Percentiles rank a stretch among this genome's conserved stretches.
phyloP scores from a whole-genome alignment of 2,329 filamentous ascomycete species.

The Mariannaea sp. region DNA sequence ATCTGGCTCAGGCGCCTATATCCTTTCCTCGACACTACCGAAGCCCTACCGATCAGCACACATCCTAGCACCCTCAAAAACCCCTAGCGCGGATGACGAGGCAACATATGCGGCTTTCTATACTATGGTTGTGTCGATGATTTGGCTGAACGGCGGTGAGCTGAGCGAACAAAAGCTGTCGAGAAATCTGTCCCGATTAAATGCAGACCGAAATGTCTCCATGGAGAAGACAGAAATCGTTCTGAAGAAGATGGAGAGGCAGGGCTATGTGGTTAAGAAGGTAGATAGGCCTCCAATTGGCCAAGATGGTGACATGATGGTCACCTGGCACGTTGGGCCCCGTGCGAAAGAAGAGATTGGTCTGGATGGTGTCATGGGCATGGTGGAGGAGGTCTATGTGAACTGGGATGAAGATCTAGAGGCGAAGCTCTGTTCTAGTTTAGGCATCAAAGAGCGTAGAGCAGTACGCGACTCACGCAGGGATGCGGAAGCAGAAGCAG shows the following conservation, averaged over 20 bases:
- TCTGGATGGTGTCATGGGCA: constrained; percentile 71
- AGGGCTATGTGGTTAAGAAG: constrained; percentile 80
- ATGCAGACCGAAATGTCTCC: constrained; percentile 75
- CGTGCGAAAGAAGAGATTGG: constrained; percentile 86
- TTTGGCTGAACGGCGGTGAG: constrained; percentile 73
- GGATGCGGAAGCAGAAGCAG: constrained; percentile 30
- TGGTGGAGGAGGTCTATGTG: constrained; percentile 68
- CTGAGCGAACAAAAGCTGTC: constrained; percentile 80
- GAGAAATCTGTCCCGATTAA: constrained; percentile 74
- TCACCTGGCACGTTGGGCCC: constrained; percentile 84
- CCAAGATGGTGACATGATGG: constrained; percentile 70
- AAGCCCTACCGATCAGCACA: constrained; percentile 65
- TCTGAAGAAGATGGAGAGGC: constrained; percentile 74
- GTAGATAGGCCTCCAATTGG: constrained; percentile 63
- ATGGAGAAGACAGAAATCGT: constrained; percentile 76
- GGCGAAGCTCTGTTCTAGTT: constrained; percentile 63
- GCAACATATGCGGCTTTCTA: constrained; percentile 83
- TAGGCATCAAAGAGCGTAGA: constrained; percentile 54
- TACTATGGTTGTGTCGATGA: constrained; percentile 77
- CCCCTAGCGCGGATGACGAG: constrained; percentile 69
- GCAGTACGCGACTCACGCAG: constrained; percentile 31
- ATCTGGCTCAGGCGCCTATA: constrained; percentile 70
- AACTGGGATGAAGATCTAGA: constrained; percentile 59
- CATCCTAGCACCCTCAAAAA: constrained; percentile 71
- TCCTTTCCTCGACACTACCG: constrained; percentile 76